Percentiles rank a stretch among this genome's conserved stretches.
Evolutionary conservation across 2,329 filamentous ascomycete genomes (phyloP).

Genomic region (Coniosporium tulheliwenetii): DNA sequence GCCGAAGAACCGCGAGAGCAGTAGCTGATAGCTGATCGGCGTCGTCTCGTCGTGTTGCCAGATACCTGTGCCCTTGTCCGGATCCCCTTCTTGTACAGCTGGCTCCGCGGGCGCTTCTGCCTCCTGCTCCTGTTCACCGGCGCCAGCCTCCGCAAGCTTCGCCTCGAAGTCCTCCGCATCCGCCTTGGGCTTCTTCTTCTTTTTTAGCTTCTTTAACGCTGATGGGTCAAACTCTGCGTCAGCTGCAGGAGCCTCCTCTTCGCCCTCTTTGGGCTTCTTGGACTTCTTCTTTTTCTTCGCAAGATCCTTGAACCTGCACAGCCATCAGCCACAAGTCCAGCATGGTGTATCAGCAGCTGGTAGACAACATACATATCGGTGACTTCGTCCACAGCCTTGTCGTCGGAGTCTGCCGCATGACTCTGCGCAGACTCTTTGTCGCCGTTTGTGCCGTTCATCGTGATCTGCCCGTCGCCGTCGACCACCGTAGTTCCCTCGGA

Average conservation of each 20-base stretch:
- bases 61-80: conserved; percentile 77
- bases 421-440: conserved; percentile 61
- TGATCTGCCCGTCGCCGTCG: conserved; percentile 76
- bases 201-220: conserved; percentile 76
- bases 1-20: conserved; percentile 86
- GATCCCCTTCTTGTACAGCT: conserved; percentile 49
- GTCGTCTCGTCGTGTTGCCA: conserved; percentile 71
- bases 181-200: conserved; percentile 47
- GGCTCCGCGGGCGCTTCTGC: conserved; percentile 38
- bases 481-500: conserved; percentile 77
- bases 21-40: conserved; percentile 67
- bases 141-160: conserved; percentile 46
- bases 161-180: conserved; percentile 50
- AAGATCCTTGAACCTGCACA: conserved; percentile 39
- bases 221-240: conserved; percentile 48
- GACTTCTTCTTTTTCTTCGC: conserved; percentile 59
- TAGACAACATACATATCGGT: conserved; percentile 32
- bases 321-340: too few relatives aligned
- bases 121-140: conserved; percentile 36
- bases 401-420: conserved; percentile 13
- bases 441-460: conserved; percentile 55
- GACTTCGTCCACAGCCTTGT: conserved; percentile 48
- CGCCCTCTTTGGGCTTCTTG: conserved; percentile 35
- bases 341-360: neutral
- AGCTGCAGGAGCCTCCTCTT: conserved; percentile 30